phyloP scores from a whole-genome alignment of 2,329 filamentous ascomycete genomes.

The Ophiostoma angusticollis region DNA sequence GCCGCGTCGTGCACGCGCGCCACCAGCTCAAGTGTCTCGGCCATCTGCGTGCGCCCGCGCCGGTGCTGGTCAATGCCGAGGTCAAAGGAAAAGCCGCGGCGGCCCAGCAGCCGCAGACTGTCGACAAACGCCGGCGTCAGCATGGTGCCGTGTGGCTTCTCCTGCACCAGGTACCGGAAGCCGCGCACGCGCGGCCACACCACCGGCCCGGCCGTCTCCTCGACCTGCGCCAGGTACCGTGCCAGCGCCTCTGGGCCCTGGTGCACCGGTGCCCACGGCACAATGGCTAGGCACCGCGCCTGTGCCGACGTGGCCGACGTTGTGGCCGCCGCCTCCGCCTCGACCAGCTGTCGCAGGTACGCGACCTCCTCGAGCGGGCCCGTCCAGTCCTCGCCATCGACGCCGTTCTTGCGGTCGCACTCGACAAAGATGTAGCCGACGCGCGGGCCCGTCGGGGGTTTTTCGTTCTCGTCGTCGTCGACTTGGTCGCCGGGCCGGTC shows the following conservation, averaged over 20 bases:
- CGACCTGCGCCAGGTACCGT: constrained; percentile 50
- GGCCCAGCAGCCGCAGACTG: constrained; percentile 50
- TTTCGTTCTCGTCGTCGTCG: constrained; percentile 19
- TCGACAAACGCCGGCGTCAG: constrained; percentile 51
- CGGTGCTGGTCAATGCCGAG: constrained; percentile 69
- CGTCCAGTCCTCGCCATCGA: constrained; percentile 46
- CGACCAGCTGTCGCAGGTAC: constrained; percentile 53
- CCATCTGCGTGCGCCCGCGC: constrained; percentile 61
- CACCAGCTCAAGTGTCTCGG: constrained; percentile 60
- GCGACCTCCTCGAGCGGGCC: constrained; percentile 59
- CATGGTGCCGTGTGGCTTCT: constrained; percentile 56
- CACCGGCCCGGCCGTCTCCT: constrained; percentile 47
- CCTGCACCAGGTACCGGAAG: constrained; percentile 73
- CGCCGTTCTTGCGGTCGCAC: constrained; percentile 59
- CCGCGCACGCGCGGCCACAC: constrained; percentile 60
- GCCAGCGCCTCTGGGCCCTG: constrained; percentile 47
- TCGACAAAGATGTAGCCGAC: constrained; percentile 75
- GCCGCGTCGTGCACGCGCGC: constrained; percentile 44
- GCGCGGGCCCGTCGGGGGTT: constrained; percentile 26
- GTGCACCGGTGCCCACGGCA: constrained; percentile 79
- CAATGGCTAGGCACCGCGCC: constrained; percentile 52
- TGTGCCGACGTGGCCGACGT: constrained; percentile 24
- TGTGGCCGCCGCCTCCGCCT: constrained; percentile 35
- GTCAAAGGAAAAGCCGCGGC: constrained; percentile 59
- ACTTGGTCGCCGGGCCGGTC: not conserved